These are phyloP conservation scores for Trypanosoma avium DNA, from an alignment of 208 protist species.

Conservation along the genomic window DNA sequence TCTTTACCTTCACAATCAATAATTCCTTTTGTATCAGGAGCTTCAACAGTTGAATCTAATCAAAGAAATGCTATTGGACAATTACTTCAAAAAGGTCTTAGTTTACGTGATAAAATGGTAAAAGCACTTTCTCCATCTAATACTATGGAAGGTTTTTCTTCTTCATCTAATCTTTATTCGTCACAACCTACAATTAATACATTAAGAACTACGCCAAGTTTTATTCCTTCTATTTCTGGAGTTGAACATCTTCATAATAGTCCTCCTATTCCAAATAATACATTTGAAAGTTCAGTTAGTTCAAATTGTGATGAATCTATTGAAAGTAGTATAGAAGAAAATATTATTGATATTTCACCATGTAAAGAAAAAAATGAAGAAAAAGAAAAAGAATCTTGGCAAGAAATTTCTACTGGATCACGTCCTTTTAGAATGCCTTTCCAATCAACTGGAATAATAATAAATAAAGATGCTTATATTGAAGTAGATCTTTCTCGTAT, in stretches of 20 bases:
- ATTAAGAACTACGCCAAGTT: neutral
- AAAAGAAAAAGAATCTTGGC: neutral
- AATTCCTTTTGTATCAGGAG: slow-evolving; percentile 3
- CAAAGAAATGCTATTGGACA: slow-evolving; percentile 25
- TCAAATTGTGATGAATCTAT: slow-evolving; percentile 12
- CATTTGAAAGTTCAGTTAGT: slow-evolving; percentile 14
- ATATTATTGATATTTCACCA: slow-evolving; percentile 1
- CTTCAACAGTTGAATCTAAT: slow-evolving; percentile 10
- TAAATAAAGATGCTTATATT: slow-evolving; percentile 30
- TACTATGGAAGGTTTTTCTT: slow-evolving; percentile 1
- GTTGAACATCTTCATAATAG: slow-evolving; percentile 18
- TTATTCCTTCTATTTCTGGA: neutral
- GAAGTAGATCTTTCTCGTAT: slow-evolving; percentile 68
- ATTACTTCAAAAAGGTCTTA: slow-evolving; percentile 42
- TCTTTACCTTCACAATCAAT: slow-evolving; percentile 13
- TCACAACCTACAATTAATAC: neutral
- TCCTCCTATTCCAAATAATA: neutral
- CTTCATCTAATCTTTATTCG: neutral
- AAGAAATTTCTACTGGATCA: neutral
- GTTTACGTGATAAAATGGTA: slow-evolving; percentile 46
- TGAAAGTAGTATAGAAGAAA: slow-evolving; percentile 1
- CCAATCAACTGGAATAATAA: neutral
- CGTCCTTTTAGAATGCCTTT: slow-evolving; percentile 8
- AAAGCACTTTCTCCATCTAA: slow-evolving; percentile 23
- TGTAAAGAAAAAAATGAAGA: too few species aligned